phyloP scores from a whole-genome alignment of 108 stramenopile species.

The Tribonema minus region DNA sequence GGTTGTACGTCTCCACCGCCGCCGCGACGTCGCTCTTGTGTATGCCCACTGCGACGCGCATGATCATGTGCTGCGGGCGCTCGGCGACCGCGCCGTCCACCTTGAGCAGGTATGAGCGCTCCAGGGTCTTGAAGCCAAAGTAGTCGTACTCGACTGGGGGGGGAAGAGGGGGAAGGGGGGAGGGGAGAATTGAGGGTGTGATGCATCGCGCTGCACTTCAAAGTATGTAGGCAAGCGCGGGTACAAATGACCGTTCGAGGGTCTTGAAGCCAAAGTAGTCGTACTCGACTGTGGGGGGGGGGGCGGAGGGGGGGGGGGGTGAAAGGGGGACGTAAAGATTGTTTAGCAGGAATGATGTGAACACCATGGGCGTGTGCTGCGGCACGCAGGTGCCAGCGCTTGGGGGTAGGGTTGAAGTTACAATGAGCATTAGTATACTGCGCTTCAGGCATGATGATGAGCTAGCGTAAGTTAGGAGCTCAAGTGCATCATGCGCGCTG shows the following conservation, averaged over 20 bases:
- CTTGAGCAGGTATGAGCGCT: constrained; percentile 58
- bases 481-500: too few species aligned
- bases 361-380: too few species aligned
- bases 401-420: too few species aligned
- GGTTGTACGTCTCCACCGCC: constrained; percentile 87
- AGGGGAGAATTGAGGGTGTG: not conserved
- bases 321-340: not conserved
- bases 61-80: constrained; percentile 91
- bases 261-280: not conserved
- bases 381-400: too few species aligned
- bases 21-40: constrained; percentile 76
- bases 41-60: constrained; percentile 95
- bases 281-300: not conserved
- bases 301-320: not conserved
- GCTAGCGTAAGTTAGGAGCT: too few species aligned
- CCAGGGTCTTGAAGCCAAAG: constrained; percentile 95
- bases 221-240: not conserved
- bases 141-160: constrained; percentile 69
- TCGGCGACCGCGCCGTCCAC: constrained; percentile 64
- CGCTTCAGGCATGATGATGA: too few species aligned
- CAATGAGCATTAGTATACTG: too few species aligned
- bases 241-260: not conserved
- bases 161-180: constrained; percentile 2
- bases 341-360: not conserved
- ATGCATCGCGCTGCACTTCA: not conserved